phyloP scores from a whole-genome alignment of 2,329 filamentous ascomycete species.

The Gremmenia infestans region DNA sequence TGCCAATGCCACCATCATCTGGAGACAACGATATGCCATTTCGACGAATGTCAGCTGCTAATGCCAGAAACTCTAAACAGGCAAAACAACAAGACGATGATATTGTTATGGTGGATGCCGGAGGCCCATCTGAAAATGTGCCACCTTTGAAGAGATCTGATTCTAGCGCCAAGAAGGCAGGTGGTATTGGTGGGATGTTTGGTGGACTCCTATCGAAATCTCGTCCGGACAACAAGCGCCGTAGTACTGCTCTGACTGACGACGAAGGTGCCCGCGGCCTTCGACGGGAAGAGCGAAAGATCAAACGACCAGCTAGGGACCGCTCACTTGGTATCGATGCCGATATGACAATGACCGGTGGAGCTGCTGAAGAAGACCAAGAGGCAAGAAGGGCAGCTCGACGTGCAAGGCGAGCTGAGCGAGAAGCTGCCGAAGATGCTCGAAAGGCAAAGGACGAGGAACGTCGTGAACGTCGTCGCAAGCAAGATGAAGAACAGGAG shows the following conservation, averaged over 20 bases:
- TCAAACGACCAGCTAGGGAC: constrained; percentile 28
- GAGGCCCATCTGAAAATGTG: constrained; percentile 38
- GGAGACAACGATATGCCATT: constrained; percentile 25
- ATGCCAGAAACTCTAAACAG: constrained; percentile 51
- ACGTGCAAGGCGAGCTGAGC: constrained; percentile 52
- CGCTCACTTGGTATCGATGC: constrained; percentile 41
- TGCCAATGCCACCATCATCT: constrained; percentile 27
- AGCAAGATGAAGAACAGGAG: constrained; percentile 53
- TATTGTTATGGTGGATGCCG: constrained; percentile 51
- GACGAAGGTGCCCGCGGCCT: constrained; percentile 38
- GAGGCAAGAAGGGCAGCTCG: constrained; percentile 60
- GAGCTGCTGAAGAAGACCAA: constrained; percentile 49
- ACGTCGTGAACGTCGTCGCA: constrained; percentile 49
- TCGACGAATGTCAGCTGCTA: constrained; percentile 31
- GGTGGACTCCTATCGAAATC: constrained; percentile 48
- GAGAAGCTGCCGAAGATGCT: constrained; percentile 45
- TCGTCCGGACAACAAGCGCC: constrained; percentile 43
- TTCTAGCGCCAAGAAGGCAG: constrained; percentile 57
- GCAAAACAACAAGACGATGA: constrained; percentile 61
- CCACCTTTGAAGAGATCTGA: constrained; percentile 50
- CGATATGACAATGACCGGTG: constrained; percentile 38
- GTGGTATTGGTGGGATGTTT: constrained; percentile 56
- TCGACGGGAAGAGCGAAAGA: constrained; percentile 34
- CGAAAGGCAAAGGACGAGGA: constrained; percentile 53
- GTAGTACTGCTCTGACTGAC: constrained; percentile 46